Evolutionary conservation across 805 yeast species (phyloP).

Genomic region (Saturnispora kantuleensis): DNA sequence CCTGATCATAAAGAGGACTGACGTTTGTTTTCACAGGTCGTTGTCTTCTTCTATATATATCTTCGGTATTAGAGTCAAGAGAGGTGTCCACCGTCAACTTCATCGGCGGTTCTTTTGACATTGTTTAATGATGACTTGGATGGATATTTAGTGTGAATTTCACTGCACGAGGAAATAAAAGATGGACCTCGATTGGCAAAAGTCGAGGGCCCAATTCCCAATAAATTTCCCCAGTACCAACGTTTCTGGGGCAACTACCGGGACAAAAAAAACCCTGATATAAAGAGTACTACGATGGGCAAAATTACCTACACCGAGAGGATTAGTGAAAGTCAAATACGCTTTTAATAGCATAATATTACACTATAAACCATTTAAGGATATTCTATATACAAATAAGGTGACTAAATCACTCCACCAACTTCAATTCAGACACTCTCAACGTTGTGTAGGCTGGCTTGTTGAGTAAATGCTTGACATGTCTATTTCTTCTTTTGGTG

Average conservation of each 20-base stretch:
- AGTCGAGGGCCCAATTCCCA: too few relatives aligned
- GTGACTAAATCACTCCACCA: slow-evolving; percentile 25
- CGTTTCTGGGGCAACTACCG: too few relatives aligned
- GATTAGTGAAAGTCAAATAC: too few relatives aligned
- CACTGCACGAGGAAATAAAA: too few relatives aligned
- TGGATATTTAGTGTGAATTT: not conserved
- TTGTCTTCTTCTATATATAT: not conserved
- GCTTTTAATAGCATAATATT: too few relatives aligned
- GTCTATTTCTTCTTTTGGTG: slow-evolving; percentile 74
- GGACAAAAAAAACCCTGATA: too few relatives aligned
- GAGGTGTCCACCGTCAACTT: slow-evolving; percentile 7
- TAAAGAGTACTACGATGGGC: too few relatives aligned
- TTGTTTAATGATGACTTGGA: not conserved
- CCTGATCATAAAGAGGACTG: slow-evolving; percentile 14
- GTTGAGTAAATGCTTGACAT: slow-evolving; percentile 51
- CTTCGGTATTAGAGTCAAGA: not conserved
- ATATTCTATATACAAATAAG: not conserved
- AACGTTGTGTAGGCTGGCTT: slow-evolving; percentile 72
- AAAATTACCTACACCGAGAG: too few relatives aligned
- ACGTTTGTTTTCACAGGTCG: slow-evolving; percentile 2
- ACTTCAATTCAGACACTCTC: slow-evolving; percentile 60
- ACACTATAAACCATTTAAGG: too few relatives aligned
- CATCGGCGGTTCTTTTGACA: slow-evolving; percentile 3
- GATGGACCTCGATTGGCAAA: too few relatives aligned
- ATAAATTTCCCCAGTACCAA: too few relatives aligned